Base-by-base conservation (phyloP, 306 rosid species). In the Dicorynia guianensis region DNA sequence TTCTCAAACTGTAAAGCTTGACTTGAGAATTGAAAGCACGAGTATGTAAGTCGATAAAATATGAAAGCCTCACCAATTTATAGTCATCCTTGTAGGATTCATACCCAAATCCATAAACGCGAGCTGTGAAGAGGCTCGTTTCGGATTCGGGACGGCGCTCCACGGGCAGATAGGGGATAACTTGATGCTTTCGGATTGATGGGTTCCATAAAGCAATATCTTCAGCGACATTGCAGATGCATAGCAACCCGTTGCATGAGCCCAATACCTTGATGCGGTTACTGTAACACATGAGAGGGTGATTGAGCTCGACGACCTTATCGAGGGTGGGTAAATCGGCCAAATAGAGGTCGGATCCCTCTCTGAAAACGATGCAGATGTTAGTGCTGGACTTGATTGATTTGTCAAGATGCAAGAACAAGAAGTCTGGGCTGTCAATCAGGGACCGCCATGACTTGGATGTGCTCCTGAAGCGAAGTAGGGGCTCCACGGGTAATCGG, bases 161-260 rank as follows among this genome's bases (percentile, higher is more conserved):
- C 0, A 33, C 10, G 0, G 90, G 84, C 39, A 89, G 18, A 47
- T 47, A 80, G 1, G 97, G 88, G 14, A 93, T 58, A 11, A 91
- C 20, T 2, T 80, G 75, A 55, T 93, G 74, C 50, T 85, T 75
- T 2, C 72, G 61, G 0, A 73, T 76, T 14, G 79, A 81, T 0
- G 96, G 98, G 76, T 91, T 93, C 98, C 98, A 93, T 9, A 91
- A 11, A 7, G 93, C 96, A 74, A 93, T 75, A 46, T 93, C 98
- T 4, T 89, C 96, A 1, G 93, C 98, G 8, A 93, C 85, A 53
- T 93, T 93, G 25, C 81, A 81, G 73, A 93, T 84, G 15, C 96
- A 93, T 58, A 93, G 78, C 11, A 93, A 70, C 38, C 97, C 98
- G 55, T 89, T 74, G 73, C 87, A 85, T 35, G 88, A 81, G 0